These are phyloP conservation scores for Podospora pseudopauciseta DNA, from an alignment of 495 filamentous ascomycete species.

Conservation along the genomic window DNA sequence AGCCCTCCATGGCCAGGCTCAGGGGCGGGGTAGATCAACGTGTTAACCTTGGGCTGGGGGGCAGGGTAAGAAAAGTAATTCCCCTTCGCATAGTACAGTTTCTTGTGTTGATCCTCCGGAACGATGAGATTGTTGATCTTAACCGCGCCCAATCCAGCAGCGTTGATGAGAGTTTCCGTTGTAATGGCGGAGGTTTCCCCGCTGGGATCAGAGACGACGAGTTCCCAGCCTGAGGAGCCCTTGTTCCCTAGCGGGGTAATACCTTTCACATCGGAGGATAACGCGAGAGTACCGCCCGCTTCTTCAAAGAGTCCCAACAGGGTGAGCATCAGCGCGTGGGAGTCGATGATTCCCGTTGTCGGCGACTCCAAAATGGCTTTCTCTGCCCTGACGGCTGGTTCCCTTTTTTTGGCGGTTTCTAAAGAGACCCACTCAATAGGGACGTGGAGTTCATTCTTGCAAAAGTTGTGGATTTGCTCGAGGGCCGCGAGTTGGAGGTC, in stretches of 20 bases:
- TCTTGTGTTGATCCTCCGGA: conserved; percentile 52
- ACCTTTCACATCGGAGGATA: conserved; percentile 57
- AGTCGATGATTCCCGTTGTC: conserved; percentile 87
- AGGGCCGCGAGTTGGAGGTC: conserved; percentile 62
- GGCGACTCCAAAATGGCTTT: conserved; percentile 76
- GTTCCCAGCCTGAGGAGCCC: conserved; percentile 44
- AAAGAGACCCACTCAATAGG: conserved; percentile 66
- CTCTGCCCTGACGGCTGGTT: conserved; percentile 71
- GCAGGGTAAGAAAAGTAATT: conserved; percentile 86
- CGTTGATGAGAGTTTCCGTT: conserved; percentile 73
- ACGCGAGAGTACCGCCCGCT: conserved; percentile 66
- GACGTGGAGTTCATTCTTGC: conserved; percentile 57
- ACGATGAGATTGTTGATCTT: conserved; percentile 78
- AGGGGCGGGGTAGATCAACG: conserved; percentile 80
- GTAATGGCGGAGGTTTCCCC: conserved; percentile 59
- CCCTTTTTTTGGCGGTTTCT: conserved; percentile 57
- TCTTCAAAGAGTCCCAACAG: conserved; percentile 74
- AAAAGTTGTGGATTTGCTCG: conserved; percentile 62
- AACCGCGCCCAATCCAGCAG: conserved; percentile 76
- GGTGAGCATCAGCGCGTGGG: conserved; percentile 75
- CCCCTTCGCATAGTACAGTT: conserved; percentile 83
- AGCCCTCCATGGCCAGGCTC: conserved; percentile 76
- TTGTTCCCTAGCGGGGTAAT: conserved; percentile 56
- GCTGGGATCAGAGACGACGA: conserved; percentile 43
- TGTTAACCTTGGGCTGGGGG: conserved; percentile 59